Percentiles rank a stretch among this genome's conserved stretches.
phyloP scores from a whole-genome alignment of 2,329 filamentous ascomycete genomes.

The Fusarium sarcochroum region DNA sequence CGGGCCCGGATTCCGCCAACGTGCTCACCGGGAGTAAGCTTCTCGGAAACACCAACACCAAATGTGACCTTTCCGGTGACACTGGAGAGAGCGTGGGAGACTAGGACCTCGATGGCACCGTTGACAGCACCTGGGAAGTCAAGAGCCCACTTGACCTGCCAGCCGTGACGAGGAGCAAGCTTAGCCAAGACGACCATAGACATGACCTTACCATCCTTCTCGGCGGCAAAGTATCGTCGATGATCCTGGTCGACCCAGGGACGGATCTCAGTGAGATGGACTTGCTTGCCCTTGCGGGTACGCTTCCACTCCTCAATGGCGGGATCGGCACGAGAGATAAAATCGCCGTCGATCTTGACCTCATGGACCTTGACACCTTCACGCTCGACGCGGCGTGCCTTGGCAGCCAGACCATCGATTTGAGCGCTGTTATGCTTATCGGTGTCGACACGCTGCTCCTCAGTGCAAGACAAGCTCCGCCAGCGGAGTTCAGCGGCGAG shows the following conservation, averaged over 20 bases:
- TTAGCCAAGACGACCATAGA: slow-evolving; percentile 88
- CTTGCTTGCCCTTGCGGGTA: slow-evolving; percentile 84
- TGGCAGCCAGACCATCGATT: slow-evolving; percentile 71
- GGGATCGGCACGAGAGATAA: slow-evolving; percentile 77
- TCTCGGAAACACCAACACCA: slow-evolving; percentile 82
- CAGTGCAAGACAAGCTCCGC: slow-evolving; percentile 89
- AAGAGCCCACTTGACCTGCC: slow-evolving; percentile 96
- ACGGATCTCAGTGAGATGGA: slow-evolving; percentile 90
- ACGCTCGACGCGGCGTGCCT: slow-evolving; percentile 83
- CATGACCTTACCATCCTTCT: slow-evolving; percentile 79
- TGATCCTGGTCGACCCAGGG: slow-evolving; percentile 90
- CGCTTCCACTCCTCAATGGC: slow-evolving; percentile 85
- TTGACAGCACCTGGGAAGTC: slow-evolving; percentile 91
- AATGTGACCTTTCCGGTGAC: slow-evolving; percentile 79
- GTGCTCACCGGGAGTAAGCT: slow-evolving; percentile 84
- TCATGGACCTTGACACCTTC: slow-evolving; percentile 87
- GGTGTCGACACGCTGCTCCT: slow-evolving; percentile 89
- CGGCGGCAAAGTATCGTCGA: slow-evolving; percentile 87
- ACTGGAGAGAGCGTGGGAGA: slow-evolving; percentile 75
- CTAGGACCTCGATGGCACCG: slow-evolving; percentile 87
- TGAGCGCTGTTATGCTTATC: slow-evolving; percentile 69
- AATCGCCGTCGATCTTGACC: slow-evolving; percentile 76
- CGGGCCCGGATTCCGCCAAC: slow-evolving; percentile 84
- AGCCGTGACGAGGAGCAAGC: slow-evolving; percentile 84
- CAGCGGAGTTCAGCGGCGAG: slow-evolving; percentile 85